Evolutionary conservation across 108 stramenopile genomes (phyloP), one percentile per base, ranked within the genome.

Genomic region (Schizochytrium sp.): DNA sequence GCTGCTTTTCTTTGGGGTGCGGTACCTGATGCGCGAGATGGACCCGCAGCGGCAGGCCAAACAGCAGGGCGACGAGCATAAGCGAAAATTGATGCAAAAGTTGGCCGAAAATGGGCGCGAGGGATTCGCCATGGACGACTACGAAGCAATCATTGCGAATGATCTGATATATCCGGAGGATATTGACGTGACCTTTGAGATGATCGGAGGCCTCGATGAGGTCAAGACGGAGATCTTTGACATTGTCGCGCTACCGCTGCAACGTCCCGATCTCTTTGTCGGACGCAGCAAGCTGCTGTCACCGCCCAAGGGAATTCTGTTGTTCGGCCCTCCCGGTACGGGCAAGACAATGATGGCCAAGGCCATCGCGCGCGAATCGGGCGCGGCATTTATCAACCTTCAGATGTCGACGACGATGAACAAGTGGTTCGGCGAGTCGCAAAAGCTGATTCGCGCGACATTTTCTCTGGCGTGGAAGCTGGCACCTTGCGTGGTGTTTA

Each of bases 341-440:
- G 95, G 98, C 43, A 99, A 99, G 91, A 98, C 98, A n/a, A 96
- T 98, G 96, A 88, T 98, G 89, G 99, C 98, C 87, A 97, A 98
- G 92, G 98, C 98, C 53, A 95, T 99, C 89, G 99, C 99, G 60
- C 97, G 95, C 90, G 98, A 99, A 91, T 94, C 94, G 5, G 93
- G 96, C 87, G 98, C 98, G 8, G 95, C 97, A 10, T 98, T 99
- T 93, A 91, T 99, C 60, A 96, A 97, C 83, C 94, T 99, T 45
- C 95, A 96, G 72, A 91, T 97, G 83, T 94, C 94, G 57, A 94
- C 96, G 43, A 95, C 97, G 59, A 94, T 97, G 96, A 94, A 95
- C 94, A 99, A 99, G 92, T 99, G 95, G 95, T 96, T 98, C 83
- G 99, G 99, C 6, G 99, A 99, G 91, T 94, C 93, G 88, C 96